Evolutionary conservation across 2,329 filamentous ascomycete genomes (phyloP).

Genomic region (Venturia aucupariae): DNA sequence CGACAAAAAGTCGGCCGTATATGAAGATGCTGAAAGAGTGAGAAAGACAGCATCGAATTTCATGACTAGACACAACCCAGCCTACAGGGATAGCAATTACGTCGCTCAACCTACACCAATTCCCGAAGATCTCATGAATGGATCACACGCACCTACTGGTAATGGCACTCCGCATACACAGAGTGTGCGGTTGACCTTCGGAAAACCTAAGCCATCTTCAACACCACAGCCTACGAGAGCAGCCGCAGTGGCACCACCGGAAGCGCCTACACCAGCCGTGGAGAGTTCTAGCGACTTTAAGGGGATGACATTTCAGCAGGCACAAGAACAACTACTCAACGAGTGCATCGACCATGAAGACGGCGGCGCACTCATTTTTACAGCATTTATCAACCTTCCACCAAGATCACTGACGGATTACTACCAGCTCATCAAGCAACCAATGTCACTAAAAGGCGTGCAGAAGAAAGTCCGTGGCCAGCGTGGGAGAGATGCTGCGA

Average conservation of each 20-base stretch:
- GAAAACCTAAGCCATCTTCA: background rate
- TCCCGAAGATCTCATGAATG: conserved; percentile 35
- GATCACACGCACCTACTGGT: background rate
- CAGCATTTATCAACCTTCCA: conserved; percentile 71
- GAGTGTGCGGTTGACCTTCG: background rate
- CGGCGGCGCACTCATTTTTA: conserved; percentile 42
- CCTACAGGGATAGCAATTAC: conserved; percentile 62
- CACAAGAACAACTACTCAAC: conserved; percentile 75
- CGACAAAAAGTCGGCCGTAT: conserved; percentile 59
- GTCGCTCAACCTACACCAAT: conserved; percentile 65
- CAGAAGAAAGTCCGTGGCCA: conserved; percentile 69
- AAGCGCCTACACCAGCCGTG: background rate
- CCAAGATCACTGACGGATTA: conserved; percentile 72
- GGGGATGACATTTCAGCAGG: conserved; percentile 70
- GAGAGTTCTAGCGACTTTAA: conserved; percentile 27
- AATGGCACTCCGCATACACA: background rate
- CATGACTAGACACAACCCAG: conserved; percentile 80
- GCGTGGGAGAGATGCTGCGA: conserved; percentile 55
- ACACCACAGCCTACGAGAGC: conserved; percentile 4
- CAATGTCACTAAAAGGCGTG: conserved; percentile 67
- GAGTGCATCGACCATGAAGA: conserved; percentile 62
- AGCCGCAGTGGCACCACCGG: background rate
- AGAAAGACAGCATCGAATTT: conserved; percentile 79
- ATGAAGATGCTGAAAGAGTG: conserved; percentile 77
- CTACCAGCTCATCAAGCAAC: conserved; percentile 73